These are phyloP conservation scores for Anthracocystis walkeri DNA, from an alignment of 1,284 basidiomycete genomes.

Conservation along the genomic window DNA sequence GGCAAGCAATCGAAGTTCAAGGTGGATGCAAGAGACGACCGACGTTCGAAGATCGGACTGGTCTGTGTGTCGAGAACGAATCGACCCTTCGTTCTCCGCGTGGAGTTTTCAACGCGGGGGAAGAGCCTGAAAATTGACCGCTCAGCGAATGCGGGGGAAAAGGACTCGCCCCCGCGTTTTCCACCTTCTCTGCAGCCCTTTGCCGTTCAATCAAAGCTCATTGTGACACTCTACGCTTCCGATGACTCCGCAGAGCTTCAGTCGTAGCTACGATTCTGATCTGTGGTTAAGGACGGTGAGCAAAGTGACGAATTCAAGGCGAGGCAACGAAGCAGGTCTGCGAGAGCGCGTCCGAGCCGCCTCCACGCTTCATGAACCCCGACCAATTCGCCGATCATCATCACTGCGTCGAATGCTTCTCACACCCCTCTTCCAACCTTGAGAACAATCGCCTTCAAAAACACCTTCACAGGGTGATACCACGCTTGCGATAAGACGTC, in stretches of 20 bases:
- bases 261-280: too few relatives aligned
- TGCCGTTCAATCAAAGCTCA: background rate
- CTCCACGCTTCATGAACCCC: constrained; percentile 14
- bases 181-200: background rate
- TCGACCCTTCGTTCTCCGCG: background rate
- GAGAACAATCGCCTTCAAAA: background rate
- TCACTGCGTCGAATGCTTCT: background rate
- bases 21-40: background rate
- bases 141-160: background rate
- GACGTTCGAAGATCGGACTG: background rate
- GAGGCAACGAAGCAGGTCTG: background rate
- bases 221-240: too few relatives aligned
- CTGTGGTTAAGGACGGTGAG: too few relatives aligned
- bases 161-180: background rate
- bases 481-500: background rate
- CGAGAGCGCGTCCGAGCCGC: constrained; percentile 24
- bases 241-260: background rate
- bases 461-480: background rate
- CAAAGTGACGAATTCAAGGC: background rate
- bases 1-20: background rate
- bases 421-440: background rate
- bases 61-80: background rate
- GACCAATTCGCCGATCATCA: background rate
- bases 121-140: background rate
- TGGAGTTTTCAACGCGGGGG: constrained; percentile 3